Base-by-base conservation (phyloP, 352 stramenopile genomes). In the Pythium dissotocum region DNA sequence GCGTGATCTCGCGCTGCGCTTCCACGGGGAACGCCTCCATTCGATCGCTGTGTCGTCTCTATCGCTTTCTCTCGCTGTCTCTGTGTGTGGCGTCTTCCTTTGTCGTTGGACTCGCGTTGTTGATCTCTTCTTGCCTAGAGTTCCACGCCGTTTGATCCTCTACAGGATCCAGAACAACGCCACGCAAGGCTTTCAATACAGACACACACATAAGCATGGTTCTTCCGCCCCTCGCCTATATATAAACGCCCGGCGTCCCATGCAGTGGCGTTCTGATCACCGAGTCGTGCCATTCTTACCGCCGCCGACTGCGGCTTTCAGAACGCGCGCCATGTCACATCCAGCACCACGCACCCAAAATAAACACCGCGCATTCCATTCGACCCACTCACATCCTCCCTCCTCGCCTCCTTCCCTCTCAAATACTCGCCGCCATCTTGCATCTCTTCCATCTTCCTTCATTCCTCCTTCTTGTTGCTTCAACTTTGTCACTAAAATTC, bases 1-100 rank as follows among this genome's bases (percentile, higher is more conserved):
- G 82, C 65, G 77, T 70, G 49, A 92, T 67, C 57, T 90, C 81
- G 16, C 67, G 77, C 55, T 81, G 68, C 8, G 72, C 60, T 38
- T 85, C 80, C 13, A 61, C 36, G n/a, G 44, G 44, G 18, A 48
- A 61, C 48, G 12, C 51, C 12, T 59, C 65, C 44, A 57, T 63
- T 24, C 21, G 21, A 0, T 24, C 21, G 21, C 21, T 24, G 21
- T 24, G 21, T 24, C 21, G 0, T 24, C 21, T 24, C 26, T 42
- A 38, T 63, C 0, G 13, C 28, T 55, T 30, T 26, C 28, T 32
- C 5, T 58, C 53, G 38, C 18, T 36, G 51, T 52, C 35, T 52
- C 28, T 5, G n/a, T 61, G 1, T 16, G 14, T 38, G 40, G 13
- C 40, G 40, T 51, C 52, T 55, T 51, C 14, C 16, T 63, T 51